Percentiles rank a stretch among this genome's conserved stretches.
phyloP scores from a whole-genome alignment of 169 alveolate species.

The Ichthyophthirius multifiliis region DNA sequence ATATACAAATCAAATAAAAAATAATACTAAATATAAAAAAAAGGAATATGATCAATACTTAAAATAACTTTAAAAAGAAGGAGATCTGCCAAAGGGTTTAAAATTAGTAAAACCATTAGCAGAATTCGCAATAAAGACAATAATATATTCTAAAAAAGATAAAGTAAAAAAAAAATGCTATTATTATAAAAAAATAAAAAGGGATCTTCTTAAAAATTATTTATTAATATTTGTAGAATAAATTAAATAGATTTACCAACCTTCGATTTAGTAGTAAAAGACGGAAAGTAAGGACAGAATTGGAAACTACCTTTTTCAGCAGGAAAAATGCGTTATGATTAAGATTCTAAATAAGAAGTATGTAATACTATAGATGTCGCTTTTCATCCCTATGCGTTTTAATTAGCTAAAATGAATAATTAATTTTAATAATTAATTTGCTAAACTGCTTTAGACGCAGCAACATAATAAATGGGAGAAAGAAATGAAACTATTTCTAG shows the following conservation, averaged over 20 bases:
- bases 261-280: constrained; percentile 20
- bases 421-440: constrained; percentile 52
- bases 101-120: constrained; percentile 56
- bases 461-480: constrained; percentile 50
- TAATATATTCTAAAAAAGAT: constrained; percentile 26
- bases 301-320: constrained; percentile 67
- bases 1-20: background rate
- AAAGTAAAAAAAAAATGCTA: background rate
- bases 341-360: constrained; percentile 39
- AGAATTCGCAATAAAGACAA: constrained; percentile 55
- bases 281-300: constrained; percentile 47
- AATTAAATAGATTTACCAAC: constrained; percentile 41
- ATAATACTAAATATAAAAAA: background rate
- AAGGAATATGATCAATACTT: constrained; percentile 59
- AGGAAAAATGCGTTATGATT: constrained; percentile 62
- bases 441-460: constrained; percentile 72
- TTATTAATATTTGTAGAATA: constrained; percentile 59
- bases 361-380: constrained; percentile 69
- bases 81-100: constrained; percentile 64
- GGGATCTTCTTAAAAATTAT: constrained; percentile 41
- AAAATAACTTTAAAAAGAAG: constrained; percentile 46
- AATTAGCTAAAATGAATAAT: background rate
- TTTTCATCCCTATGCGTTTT: constrained; percentile 50
- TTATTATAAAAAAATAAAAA: background rate
- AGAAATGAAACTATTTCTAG: constrained; percentile 55